Evolutionary conservation across 2,329 filamentous ascomycete species (phyloP).

Genomic region (Scedosporium apiospermum): DNA sequence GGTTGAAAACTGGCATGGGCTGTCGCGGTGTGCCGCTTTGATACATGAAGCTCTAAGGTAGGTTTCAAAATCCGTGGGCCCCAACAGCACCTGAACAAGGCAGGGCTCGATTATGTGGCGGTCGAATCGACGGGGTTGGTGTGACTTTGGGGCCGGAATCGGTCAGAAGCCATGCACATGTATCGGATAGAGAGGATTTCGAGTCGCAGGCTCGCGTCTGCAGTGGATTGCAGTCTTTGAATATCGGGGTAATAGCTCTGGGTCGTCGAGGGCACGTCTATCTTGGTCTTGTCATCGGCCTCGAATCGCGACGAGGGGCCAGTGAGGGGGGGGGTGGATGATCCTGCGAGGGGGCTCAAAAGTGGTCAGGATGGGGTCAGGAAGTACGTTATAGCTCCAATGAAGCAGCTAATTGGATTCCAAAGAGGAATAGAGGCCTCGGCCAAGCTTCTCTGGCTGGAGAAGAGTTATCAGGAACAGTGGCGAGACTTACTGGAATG

Average conservation of each 20-base stretch:
- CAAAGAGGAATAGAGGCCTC: neutral
- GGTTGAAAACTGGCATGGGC: conserved; percentile 2
- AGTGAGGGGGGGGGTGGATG: neutral
- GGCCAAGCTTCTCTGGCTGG: neutral
- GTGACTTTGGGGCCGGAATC: neutral
- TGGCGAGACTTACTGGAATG: neutral
- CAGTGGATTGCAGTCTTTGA: neutral
- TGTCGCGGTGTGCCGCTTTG: conserved; percentile 3
- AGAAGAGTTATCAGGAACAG: neutral
- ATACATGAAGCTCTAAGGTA: conserved; percentile 3
- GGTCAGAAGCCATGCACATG: neutral
- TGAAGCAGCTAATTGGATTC: neutral
- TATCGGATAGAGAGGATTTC: neutral
- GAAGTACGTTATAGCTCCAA: neutral
- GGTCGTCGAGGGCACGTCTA: neutral
- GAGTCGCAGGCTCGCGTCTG: neutral
- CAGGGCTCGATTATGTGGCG: neutral
- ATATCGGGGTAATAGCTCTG: neutral
- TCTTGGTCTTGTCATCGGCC: neutral
- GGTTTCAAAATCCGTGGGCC: neutral
- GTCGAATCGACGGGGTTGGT: neutral
- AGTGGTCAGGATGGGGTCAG: neutral
- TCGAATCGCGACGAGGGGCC: neutral
- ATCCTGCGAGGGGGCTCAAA: neutral
- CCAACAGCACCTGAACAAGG: neutral